phyloP scores from a whole-genome alignment of 2,329 filamentous ascomycete species.

The Epichloe elymi region DNA sequence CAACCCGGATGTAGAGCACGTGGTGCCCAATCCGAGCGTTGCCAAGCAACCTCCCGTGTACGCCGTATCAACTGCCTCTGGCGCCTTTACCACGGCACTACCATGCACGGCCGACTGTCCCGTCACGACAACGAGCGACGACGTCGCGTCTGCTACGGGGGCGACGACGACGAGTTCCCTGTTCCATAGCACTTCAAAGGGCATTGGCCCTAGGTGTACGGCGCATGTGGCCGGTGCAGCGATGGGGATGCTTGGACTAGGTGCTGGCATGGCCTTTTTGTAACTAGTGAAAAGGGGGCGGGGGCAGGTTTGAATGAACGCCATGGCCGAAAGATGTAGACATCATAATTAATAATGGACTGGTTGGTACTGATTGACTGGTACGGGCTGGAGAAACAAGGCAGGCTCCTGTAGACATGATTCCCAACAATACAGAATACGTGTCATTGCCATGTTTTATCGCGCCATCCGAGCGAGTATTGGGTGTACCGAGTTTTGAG shows the following conservation, averaged over 20 bases:
- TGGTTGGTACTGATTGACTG: too few species aligned
- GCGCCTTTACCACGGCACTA: constrained; percentile 28
- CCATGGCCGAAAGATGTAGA: background rate
- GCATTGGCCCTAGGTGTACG: constrained; percentile 12
- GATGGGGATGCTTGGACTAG: constrained; percentile 16
- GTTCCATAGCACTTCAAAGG: constrained; percentile 13
- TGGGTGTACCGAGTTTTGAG: too few species aligned
- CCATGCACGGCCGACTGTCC: constrained; percentile 29
- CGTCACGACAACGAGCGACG: constrained; percentile 14
- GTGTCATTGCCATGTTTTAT: too few species aligned
- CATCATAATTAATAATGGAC: background rate
- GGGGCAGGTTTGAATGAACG: background rate
- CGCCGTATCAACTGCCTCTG: constrained; percentile 31
- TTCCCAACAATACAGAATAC: background rate
- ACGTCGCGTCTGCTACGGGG: constrained; percentile 8
- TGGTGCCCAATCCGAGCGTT: constrained; percentile 23
- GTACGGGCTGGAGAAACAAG: too few species aligned
- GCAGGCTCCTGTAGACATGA: background rate
- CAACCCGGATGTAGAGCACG: constrained; percentile 26
- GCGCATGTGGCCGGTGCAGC: constrained; percentile 16
- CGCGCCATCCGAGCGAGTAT: too few species aligned
- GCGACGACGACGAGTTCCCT: constrained; percentile 9
- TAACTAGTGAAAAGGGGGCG: background rate
- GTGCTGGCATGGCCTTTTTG: constrained; percentile 15
- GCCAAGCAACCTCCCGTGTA: constrained; percentile 38